phyloP scores from a whole-genome alignment of 768 basidiomycete species.

The Boletales sp. region DNA sequence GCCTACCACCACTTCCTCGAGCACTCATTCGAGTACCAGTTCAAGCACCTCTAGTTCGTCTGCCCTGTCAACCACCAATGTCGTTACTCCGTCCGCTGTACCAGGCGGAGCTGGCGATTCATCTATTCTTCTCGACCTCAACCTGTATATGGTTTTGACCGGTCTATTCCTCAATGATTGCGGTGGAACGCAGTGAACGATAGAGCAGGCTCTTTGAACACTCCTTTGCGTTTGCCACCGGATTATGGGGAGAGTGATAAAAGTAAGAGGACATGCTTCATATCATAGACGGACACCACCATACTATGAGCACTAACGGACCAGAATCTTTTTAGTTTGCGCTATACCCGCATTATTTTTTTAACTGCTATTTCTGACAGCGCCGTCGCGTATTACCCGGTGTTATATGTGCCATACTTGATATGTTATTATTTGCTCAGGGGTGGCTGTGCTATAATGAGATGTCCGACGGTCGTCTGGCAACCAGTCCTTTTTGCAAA shows the following conservation, averaged over 20 bases:
- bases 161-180: conserved; percentile 19
- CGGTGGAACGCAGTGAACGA: conserved; percentile 1
- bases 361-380: conserved; percentile 6
- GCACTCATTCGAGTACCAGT: neutral
- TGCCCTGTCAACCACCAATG: conserved; percentile 17
- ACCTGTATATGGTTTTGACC: conserved; percentile 15
- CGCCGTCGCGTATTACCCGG: conserved; percentile 6
- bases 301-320: conserved; percentile 19
- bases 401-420: conserved; percentile 16
- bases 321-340: conserved; percentile 11
- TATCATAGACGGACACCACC: conserved; percentile 17
- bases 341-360: conserved; percentile 27
- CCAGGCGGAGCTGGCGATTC: neutral
- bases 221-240: neutral
- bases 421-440: neutral
- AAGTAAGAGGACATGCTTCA: conserved; percentile 16
- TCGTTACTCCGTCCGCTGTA: conserved; percentile 9
- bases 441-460: conserved; percentile 9
- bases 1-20: conserved; percentile 5
- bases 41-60: neutral
- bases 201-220: conserved; percentile 7
- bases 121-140: conserved; percentile 14
- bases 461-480: conserved; percentile 9
- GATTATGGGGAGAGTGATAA: conserved; percentile 3
- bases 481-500: conserved; percentile 8